A percentile compares a stretch with the other conserved stretches of the same genome.
phyloP scores from a whole-genome alignment of 176 grass and related monocot species.

The Oryza rufipogon region DNA sequence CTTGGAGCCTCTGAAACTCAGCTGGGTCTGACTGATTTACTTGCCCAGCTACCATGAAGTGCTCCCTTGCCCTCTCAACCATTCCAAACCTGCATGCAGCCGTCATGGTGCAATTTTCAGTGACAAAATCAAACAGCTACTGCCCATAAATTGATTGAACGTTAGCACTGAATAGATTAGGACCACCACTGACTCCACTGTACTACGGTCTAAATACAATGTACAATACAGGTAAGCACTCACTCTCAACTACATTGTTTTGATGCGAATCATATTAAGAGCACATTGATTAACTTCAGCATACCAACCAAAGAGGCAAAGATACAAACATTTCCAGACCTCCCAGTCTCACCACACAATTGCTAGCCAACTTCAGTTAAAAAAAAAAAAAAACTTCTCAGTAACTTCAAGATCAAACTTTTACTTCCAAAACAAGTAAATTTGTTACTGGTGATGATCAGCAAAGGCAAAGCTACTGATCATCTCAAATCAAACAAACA shows the following conservation, averaged over 20 bases:
- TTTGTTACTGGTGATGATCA: slow-evolving; percentile 9
- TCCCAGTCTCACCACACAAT: not conserved
- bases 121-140: slow-evolving; percentile 24
- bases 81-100: slow-evolving; percentile 56
- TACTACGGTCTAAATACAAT: slow-evolving; percentile 21
- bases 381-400: slow-evolving; percentile 6
- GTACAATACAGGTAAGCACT: slow-evolving; percentile 21
- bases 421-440: slow-evolving; percentile 36
- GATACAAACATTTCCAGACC: slow-evolving; percentile 14
- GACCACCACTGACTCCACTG: not conserved
- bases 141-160: not conserved
- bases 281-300: slow-evolving; percentile 20
- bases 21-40: slow-evolving; percentile 36
- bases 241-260: slow-evolving; percentile 18
- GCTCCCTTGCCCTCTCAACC: slow-evolving; percentile 54
- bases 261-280: slow-evolving; percentile 21
- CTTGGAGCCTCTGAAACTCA: slow-evolving; percentile 54
- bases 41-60: slow-evolving; percentile 47
- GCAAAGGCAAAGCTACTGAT: slow-evolving; percentile 3
- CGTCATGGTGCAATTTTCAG: slow-evolving; percentile 16
- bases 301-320: slow-evolving; percentile 31
- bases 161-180: not conserved
- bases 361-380: not conserved
- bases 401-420: slow-evolving; percentile 32
- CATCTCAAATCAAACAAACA: slow-evolving; percentile 34